Evolutionary conservation across 2,329 filamentous ascomycete genomes (phyloP), one percentile per base, ranked within the genome.

Genomic region (Diaporthe eres): DNA sequence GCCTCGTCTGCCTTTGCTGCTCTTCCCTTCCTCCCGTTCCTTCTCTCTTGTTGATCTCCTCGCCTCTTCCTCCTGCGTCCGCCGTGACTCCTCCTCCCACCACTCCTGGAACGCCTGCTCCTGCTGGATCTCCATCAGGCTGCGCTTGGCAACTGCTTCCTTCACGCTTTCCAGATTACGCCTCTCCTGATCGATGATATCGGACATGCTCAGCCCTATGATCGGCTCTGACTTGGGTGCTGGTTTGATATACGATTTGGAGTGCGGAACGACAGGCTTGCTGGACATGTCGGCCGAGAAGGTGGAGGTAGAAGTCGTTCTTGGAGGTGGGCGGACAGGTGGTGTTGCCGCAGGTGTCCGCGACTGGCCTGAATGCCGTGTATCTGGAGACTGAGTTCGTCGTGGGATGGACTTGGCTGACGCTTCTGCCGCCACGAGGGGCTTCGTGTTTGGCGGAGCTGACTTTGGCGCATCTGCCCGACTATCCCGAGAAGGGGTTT

Each of bases 101-200:
- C 96, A 98, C 82, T 97, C 93, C 82, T 98, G 95, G 82, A 99
- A 99, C 71, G 95, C 95, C 82, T 99, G 97, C 84, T 99, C 97
- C 78, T 97, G 92, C 83, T 99, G 97, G 76, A 99, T 99, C 78
- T 98, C 97, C 81, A 97, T 93, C 42, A 99, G 86, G 78, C 94
- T 97, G 74, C 96, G 91, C 85, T 98, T 98, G 2, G 95, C 94
- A 15, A 92, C 92, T 0, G 95, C 95, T 82, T 98, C 96, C 72
- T 92, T 93, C 77, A 97, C 92, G 25, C 91, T 90, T 75, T 95
- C 92, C 81, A 97, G 97, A 82, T 98, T 96, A 12, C 91, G 91
- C 82, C 93, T 92, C 84, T 99, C 95, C 81, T 98, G 92, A 10
- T 92, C 92, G 19, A 98, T 93, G 75, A 99, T 99, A 79, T 98